These are phyloP conservation scores for Volvariella volvacea DNA, from an alignment of 1,284 basidiomycete species.

Conservation along the genomic window DNA sequence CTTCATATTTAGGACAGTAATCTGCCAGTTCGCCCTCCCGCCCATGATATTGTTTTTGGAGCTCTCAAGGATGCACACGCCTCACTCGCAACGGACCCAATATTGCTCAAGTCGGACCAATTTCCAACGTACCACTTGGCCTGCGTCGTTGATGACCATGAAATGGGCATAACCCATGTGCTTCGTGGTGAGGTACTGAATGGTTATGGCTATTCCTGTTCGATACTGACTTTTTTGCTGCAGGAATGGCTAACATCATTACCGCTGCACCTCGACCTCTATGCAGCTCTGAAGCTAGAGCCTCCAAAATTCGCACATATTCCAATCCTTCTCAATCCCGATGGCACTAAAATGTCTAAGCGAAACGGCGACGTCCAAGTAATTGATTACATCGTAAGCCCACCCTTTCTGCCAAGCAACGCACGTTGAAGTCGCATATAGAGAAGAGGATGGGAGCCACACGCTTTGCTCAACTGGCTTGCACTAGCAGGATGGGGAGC, in stretches of 20 bases:
- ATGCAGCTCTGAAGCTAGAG: slow-evolving; percentile 66
- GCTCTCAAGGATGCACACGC: slow-evolving; percentile 65
- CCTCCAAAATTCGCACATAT: slow-evolving; percentile 88
- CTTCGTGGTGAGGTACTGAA: slow-evolving; percentile 80
- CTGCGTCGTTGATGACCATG: slow-evolving; percentile 91
- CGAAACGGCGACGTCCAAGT: slow-evolving; percentile 87
- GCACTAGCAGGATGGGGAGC: slow-evolving; percentile 90
- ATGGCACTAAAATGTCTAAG: slow-evolving; percentile 95
- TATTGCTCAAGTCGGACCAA: slow-evolving; percentile 87
- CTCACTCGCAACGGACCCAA: slow-evolving; percentile 82
- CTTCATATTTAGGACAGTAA: slow-evolving; percentile 39
- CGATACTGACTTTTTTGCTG: background rate
- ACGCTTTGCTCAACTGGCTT: slow-evolving; percentile 89
- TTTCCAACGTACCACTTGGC: slow-evolving; percentile 98
- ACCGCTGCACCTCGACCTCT: slow-evolving; percentile 90
- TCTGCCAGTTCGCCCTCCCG: slow-evolving; percentile 38
- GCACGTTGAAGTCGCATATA: slow-evolving; percentile 17
- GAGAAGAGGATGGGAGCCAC: slow-evolving; percentile 83
- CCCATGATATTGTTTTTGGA: slow-evolving; percentile 75
- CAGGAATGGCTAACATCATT: slow-evolving; percentile 96
- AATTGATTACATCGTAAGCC: slow-evolving; percentile 73
- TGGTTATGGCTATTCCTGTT: background rate
- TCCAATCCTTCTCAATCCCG: slow-evolving; percentile 84
- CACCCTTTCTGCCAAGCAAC: slow-evolving; percentile 1
- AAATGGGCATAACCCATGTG: slow-evolving; percentile 96